Conservation (phyloP, 1,139 yeast genomes). For the Debaryomycetaceae sp. region DNA sequence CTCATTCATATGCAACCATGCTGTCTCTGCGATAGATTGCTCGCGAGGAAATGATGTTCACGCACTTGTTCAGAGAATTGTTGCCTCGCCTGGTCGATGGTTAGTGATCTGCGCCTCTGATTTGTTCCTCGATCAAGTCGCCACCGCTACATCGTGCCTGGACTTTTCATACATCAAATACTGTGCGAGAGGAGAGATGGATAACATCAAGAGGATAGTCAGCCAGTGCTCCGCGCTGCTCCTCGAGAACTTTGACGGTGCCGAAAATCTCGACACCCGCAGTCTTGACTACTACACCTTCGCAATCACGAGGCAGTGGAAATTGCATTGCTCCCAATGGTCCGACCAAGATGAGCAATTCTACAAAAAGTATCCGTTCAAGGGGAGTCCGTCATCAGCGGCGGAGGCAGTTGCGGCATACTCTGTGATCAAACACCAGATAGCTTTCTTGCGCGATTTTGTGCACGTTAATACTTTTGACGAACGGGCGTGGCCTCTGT, state of each 20-base stretch:
- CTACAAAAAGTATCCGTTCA: constrained; percentile 4
- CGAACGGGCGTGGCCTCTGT: background rate
- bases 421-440: constrained; percentile 2
- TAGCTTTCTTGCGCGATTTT: constrained; percentile 3
- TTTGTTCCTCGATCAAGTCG: constrained; percentile 1
- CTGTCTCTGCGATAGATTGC: background rate
- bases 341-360: background rate
- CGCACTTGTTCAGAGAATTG: background rate
- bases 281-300: constrained; percentile 5
- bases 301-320: constrained; percentile 6
- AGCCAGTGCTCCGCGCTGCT: constrained; percentile 1
- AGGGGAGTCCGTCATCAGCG: background rate
- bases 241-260: constrained; percentile 4
- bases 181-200: constrained; percentile 2
- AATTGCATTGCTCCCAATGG: constrained; percentile 2
- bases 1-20: no score
- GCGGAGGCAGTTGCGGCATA: constrained; percentile 4
- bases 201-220: background rate
- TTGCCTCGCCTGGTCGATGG: constrained; percentile 4
- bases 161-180: constrained; percentile 1
- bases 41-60: background rate
- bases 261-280: constrained; percentile 3
- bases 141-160: background rate
- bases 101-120: constrained; percentile 19
- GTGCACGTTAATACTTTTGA: background rate